Conservation (phyloP, 1,139 yeast species). For the Hyphopichia buzzinii region DNA sequence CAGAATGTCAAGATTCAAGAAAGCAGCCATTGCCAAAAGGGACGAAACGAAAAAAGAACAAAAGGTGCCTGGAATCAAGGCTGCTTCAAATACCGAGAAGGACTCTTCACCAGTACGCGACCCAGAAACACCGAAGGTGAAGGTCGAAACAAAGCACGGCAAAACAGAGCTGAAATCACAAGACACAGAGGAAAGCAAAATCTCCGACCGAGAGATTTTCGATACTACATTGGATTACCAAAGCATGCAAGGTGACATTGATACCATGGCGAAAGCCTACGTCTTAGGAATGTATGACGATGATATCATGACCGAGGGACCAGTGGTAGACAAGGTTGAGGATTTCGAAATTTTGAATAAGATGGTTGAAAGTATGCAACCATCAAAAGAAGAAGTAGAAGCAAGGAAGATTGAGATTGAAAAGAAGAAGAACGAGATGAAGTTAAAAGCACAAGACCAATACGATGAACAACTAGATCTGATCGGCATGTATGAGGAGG, state of each 20-base stretch:
- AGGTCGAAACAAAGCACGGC: neutral
- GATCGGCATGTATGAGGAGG: constrained; percentile 8
- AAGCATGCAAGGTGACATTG: constrained; percentile 42
- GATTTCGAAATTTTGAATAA: constrained; percentile 57
- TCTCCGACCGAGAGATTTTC: neutral
- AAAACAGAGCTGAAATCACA: neutral
- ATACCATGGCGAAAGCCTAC: constrained; percentile 62
- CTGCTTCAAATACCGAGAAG: neutral
- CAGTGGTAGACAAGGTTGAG: constrained; percentile 50
- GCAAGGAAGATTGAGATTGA: constrained; percentile 10
- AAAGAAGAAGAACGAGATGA: neutral
- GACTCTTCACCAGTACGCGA: too few relatives aligned
- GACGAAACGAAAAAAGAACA: neutral
- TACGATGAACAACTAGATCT: constrained; percentile 12
- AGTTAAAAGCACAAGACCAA: constrained; percentile 6
- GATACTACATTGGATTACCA: constrained; percentile 32
- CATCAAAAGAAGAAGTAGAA: constrained; percentile 16
- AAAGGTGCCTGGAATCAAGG: constrained; percentile 6
- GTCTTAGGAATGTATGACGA: constrained; percentile 59
- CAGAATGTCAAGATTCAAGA: neutral
- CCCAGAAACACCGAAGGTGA: neutral
- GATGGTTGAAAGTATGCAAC: constrained; percentile 39
- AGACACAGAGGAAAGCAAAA: neutral
- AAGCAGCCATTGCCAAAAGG: neutral
- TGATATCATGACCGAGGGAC: constrained; percentile 56